These are phyloP conservation scores for Nidularia pulvinata DNA, from an alignment of 768 basidiomycete species.

Conservation along the genomic window DNA sequence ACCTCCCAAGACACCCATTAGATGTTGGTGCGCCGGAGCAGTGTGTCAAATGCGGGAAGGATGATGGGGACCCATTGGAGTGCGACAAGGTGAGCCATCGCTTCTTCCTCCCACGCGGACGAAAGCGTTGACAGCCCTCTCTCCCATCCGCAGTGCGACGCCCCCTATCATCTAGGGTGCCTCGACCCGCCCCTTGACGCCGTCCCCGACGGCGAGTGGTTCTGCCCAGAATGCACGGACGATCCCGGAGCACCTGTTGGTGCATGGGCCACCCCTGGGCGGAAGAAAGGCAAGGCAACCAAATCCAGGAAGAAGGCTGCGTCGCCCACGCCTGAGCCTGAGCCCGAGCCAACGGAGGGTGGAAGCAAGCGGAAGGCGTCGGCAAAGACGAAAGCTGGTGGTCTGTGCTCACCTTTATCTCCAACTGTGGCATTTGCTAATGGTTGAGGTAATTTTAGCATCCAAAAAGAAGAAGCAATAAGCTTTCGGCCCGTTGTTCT, in stretches of 20 bases:
- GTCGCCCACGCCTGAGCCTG: not conserved
- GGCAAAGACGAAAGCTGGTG: not conserved
- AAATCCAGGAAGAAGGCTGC: not conserved
- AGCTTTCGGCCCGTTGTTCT: not conserved
- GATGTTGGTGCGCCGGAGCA: slow-evolving; percentile 66
- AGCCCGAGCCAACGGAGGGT: not conserved
- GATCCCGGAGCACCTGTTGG: slow-evolving; percentile 59
- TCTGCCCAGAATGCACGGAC: slow-evolving; percentile 74
- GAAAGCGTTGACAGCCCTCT: not conserved
- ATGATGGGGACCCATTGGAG: slow-evolving; percentile 76
- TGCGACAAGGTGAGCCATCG: slow-evolving; percentile 77
- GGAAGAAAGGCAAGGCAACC: slow-evolving; percentile 19
- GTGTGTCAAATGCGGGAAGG: slow-evolving; percentile 74
- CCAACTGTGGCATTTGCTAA: not conserved
- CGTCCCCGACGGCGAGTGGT: slow-evolving; percentile 92
- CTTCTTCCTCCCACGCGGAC: slow-evolving; percentile 1
- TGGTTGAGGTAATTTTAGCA: slow-evolving; percentile 1
- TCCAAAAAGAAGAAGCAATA: slow-evolving; percentile 16
- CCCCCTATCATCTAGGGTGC: slow-evolving; percentile 84
- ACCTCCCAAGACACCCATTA: slow-evolving; percentile 78
- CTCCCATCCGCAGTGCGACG: slow-evolving; percentile 66
- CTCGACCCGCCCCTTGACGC: slow-evolving; percentile 73
- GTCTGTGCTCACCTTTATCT: not conserved
- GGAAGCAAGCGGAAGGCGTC: not conserved
- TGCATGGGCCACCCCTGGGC: slow-evolving; percentile 20